Base-by-base conservation (phyloP, 2,329 filamentous ascomycete species). In the Fusarium pilosicola region DNA sequence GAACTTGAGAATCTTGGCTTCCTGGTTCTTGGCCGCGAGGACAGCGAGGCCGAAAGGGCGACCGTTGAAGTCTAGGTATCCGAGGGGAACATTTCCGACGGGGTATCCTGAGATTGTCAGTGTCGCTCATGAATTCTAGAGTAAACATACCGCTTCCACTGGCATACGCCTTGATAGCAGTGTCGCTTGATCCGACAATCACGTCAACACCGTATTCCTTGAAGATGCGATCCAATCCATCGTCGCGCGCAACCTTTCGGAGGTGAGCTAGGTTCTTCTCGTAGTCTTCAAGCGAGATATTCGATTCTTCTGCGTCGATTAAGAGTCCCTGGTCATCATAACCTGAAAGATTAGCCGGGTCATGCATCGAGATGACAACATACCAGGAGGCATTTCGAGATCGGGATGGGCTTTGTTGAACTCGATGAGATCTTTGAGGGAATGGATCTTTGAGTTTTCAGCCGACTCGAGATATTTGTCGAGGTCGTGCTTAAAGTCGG, bases 331-430 rank as follows among this genome's bases (percentile, higher is more conserved):
- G 36, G 20, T 30, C 36, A 41, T 28, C 22, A 14, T 41, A 39
- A 14, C 36, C 48, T 52, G 48, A 20, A 3, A 26, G 3, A 8
- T 52, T 20, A 52, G 48, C 17, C 0, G 0, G 22, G 17, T 52
- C n/a, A 11, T 20, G 3, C 7, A 0, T 20, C 18, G 6, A 20
- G 48, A 36, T 0, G 48, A 15, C 3, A 0, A 44, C 54, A 7
- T 41, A 57, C 39, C 28, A 15, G 54, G 39, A n/a, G 54, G 54
- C 26, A 34, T 39, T 32, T 57, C 54, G 22, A 42, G 54, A 15
- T 44, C 26, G 7, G 26, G 12, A 22, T 57, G 39, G 15, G 38
- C 22, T 4, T 57, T 57, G 22, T 57, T 57, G 28, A 57, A 57
- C 39, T 57, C 22, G 22, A 57, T 20, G 0, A 57, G 54, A 3